Percentiles rank a stretch among this genome's conserved stretches.
These are phyloP conservation scores for Rhododendron simsii DNA, from an alignment of 148 eudicot species.

Conservation along the genomic window DNA sequence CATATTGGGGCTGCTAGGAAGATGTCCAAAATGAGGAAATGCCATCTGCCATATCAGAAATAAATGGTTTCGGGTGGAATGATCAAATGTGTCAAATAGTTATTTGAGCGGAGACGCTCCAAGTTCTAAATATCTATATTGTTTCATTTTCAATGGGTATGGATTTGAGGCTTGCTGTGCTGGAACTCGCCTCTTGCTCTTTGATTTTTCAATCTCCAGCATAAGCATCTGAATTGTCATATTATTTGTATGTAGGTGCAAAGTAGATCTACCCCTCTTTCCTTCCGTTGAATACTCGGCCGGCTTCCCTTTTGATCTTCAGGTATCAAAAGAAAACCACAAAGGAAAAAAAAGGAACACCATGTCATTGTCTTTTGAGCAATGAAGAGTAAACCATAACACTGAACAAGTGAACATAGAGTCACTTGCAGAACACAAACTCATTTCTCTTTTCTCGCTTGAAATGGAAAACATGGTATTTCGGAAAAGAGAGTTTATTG, in stretches of 20 bases:
- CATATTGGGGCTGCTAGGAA: background rate
- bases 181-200: conserved; percentile 63
- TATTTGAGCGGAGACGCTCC: background rate
- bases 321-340: conserved; percentile 23
- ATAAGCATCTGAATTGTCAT: conserved; percentile 51
- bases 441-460: background rate
- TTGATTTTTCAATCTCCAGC: conserved; percentile 43
- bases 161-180: conserved; percentile 19
- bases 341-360: background rate
- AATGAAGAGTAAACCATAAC: background rate
- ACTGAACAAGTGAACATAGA: background rate
- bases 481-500: background rate
- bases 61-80: background rate
- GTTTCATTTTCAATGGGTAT: background rate
- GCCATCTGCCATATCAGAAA: background rate
- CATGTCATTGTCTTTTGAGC: background rate
- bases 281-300: conserved; percentile 73
- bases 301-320: conserved; percentile 59
- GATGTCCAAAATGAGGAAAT: background rate
- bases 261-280: conserved; percentile 61
- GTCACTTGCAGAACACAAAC: background rate
- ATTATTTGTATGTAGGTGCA: conserved; percentile 69
- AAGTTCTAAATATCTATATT: background rate
- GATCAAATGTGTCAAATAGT: background rate
- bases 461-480: background rate